phyloP scores from a whole-genome alignment of 805 yeast species.

The Priceomyces carsonii region DNA sequence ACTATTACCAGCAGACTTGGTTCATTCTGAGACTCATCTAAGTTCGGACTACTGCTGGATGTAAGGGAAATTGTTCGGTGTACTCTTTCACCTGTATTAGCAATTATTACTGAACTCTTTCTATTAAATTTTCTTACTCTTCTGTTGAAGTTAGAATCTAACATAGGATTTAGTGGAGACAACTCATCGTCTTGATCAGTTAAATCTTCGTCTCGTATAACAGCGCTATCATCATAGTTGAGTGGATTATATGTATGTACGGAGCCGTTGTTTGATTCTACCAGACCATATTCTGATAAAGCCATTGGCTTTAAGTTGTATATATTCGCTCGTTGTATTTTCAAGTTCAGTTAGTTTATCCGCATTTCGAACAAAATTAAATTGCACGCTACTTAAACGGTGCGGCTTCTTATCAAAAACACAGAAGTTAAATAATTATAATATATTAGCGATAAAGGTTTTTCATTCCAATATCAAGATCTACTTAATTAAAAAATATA shows the following conservation, averaged over 20 bases:
- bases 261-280: neutral
- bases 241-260: constrained; percentile 1
- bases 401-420: too few species aligned
- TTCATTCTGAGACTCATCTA: constrained; percentile 6
- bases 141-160: neutral
- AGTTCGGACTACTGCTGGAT: constrained; percentile 16
- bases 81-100: constrained; percentile 40
- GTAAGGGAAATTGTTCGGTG: constrained; percentile 30
- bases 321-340: neutral
- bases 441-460: too few species aligned
- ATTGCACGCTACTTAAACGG: too few species aligned
- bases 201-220: neutral
- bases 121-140: constrained; percentile 11
- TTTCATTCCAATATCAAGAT: too few species aligned
- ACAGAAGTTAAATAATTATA: too few species aligned
- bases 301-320: constrained; percentile 1
- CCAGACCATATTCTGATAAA: constrained; percentile 2
- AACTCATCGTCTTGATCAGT: neutral
- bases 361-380: neutral
- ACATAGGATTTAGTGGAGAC: constrained; percentile 4
- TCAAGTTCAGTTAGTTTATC: neutral
- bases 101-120: constrained; percentile 38
- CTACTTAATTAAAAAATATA: too few species aligned
- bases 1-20: neutral
- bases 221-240: neutral